Evolutionary conservation across 1,139 yeast genomes (phyloP).

Genomic region (Pneumocystis oryctolagi): DNA sequence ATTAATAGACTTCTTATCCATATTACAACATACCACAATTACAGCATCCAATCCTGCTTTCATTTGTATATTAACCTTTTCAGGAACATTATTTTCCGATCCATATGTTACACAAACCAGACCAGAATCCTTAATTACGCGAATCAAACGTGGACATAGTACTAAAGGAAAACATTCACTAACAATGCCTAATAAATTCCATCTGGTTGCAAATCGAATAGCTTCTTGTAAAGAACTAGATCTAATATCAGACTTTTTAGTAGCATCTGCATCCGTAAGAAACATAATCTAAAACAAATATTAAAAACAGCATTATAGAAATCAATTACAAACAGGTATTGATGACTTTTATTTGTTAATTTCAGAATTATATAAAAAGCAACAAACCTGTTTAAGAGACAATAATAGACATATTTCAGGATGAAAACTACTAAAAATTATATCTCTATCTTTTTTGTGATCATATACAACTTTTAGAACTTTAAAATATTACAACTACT

Average conservation of each 20-base stretch:
- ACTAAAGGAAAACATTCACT: conserved; percentile 77
- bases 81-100: conserved; percentile 68
- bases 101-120: conserved; percentile 93
- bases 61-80: conserved; percentile 71
- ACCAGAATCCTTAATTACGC: conserved; percentile 74
- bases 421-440: conserved; percentile 83
- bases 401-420: conserved; percentile 82
- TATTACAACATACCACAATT: conserved; percentile 41
- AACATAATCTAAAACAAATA: conserved; percentile 63
- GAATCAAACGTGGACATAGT: conserved; percentile 70
- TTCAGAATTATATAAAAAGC: background rate
- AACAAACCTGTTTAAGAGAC: conserved; percentile 52
- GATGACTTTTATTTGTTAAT: background rate
- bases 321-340: background rate
- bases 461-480: conserved; percentile 71
- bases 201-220: conserved; percentile 73
- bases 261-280: conserved; percentile 77
- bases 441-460: conserved; percentile 62
- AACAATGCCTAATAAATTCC: conserved; percentile 88
- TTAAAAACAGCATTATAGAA: conserved; percentile 22
- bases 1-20: background rate
- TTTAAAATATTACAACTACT: conserved; percentile 29
- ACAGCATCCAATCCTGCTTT: conserved; percentile 95
- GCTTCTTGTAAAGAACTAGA: conserved; percentile 85
- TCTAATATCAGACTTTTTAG: conserved; percentile 71